phyloP scores from a whole-genome alignment of 352 stramenopile species.

The Globisporangium yorkense region DNA sequence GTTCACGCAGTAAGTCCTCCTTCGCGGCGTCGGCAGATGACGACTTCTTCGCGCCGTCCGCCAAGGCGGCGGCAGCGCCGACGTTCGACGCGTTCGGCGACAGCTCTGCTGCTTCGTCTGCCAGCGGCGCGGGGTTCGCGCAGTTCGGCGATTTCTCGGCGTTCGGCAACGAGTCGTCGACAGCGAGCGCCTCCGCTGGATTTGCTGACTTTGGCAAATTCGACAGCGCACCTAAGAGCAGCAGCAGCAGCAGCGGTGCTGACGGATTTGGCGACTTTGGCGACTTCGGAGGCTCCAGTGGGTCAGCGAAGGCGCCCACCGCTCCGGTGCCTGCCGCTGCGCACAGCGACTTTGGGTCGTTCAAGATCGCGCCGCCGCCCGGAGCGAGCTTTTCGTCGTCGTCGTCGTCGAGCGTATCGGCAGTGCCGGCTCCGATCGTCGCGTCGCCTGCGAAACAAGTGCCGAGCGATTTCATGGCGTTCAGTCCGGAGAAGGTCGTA shows the following conservation, averaged over 20 bases:
- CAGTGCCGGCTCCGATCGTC: conserved; percentile 5
- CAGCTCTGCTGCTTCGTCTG: conserved; percentile 8
- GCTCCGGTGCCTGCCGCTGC: conserved; percentile 11
- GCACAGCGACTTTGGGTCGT: conserved; percentile 46
- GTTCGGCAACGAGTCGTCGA: conserved; percentile 39
- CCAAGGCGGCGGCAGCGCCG: conserved; percentile 15
- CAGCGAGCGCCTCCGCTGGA: conserved; percentile 26
- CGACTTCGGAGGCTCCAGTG: conserved; percentile 32
- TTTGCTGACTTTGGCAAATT: conserved; percentile 61
- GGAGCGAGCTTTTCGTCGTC: conserved; percentile 38
- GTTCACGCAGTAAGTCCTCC: conserved; percentile 28
- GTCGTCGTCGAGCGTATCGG: conserved; percentile 6
- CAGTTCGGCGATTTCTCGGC: conserved; percentile 74
- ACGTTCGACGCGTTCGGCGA: conserved; percentile 30
- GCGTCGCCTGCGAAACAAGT: conserved; percentile 14
- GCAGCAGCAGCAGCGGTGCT: conserved; percentile 12
- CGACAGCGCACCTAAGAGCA: conserved; percentile 10
- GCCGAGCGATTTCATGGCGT: conserved; percentile 62
- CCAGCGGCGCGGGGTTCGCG: conserved; percentile 33
- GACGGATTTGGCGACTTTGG: conserved; percentile 48
- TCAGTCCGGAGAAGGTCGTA: conserved; percentile 35
- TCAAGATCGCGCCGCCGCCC: conserved; percentile 64
- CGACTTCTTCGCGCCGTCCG: conserved; percentile 41
- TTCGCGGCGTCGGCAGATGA: conserved; percentile 22
- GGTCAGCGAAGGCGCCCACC: conserved; percentile 18